A percentile compares a stretch with the other conserved stretches of the same genome.
phyloP scores from a whole-genome alignment of 305 asterid species.

The Fraxinus floribunda region DNA sequence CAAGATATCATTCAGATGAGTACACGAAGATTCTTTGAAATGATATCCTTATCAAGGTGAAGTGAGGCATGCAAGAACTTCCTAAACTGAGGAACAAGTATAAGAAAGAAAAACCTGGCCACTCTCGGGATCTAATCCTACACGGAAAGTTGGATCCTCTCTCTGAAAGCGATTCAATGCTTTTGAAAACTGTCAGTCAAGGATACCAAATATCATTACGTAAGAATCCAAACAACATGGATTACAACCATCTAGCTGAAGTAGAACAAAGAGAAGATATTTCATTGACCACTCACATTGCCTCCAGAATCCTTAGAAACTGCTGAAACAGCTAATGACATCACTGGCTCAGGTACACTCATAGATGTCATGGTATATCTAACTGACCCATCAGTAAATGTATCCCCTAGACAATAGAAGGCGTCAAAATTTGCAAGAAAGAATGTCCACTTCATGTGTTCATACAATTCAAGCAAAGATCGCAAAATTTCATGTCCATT shows the following conservation, averaged over 20 bases:
- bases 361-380: slow-evolving; percentile 96
- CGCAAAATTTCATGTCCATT: slow-evolving; percentile 1
- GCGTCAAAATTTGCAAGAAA: not conserved
- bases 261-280: slow-evolving; percentile 8
- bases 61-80: not conserved
- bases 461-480: not conserved
- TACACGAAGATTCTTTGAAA: slow-evolving; percentile 20
- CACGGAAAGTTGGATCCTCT: slow-evolving; percentile 99
- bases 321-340: slow-evolving; percentile 95
- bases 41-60: not conserved
- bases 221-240: slow-evolving; percentile 14
- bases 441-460: not conserved
- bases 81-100: not conserved
- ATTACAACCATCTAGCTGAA: slow-evolving; percentile 12
- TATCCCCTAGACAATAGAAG: slow-evolving; percentile 61
- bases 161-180: slow-evolving; percentile 96
- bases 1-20: slow-evolving; percentile 36
- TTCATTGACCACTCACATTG: slow-evolving; percentile 57
- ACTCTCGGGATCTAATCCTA: slow-evolving; percentile 93
- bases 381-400: slow-evolving; percentile 95
- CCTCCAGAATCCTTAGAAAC: slow-evolving; percentile 97
- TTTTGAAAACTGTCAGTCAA: slow-evolving; percentile 82
- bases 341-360: slow-evolving; percentile 99
- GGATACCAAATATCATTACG: slow-evolving; percentile 12
- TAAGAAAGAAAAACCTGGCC: slow-evolving; percentile 59